phyloP scores from a whole-genome alignment of 352 stramenopile species.

The Lagenidium giganteum region DNA sequence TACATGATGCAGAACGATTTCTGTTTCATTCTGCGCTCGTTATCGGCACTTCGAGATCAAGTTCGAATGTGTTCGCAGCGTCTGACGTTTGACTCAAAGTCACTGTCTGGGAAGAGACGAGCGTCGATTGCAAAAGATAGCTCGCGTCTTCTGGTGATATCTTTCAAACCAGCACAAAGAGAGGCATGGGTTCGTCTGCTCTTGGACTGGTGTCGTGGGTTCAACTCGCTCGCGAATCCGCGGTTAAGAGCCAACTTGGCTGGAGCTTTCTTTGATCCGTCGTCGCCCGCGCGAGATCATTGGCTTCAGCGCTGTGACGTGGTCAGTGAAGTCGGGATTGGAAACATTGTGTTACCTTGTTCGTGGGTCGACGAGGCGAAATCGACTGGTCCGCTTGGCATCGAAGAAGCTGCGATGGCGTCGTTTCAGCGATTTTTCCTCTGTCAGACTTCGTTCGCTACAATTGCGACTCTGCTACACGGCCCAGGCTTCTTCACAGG shows the following conservation, averaged over 20 bases:
- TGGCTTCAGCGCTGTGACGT: slow-evolving; percentile 53
- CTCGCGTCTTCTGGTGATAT: too few relatives aligned
- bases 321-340: slow-evolving; percentile 17
- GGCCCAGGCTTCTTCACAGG: slow-evolving; percentile 10
- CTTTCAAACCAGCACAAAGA: slow-evolving; percentile 13
- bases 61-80: too few relatives aligned
- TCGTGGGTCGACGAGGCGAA: slow-evolving; percentile 43
- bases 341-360: slow-evolving; percentile 24
- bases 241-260: slow-evolving; percentile 20
- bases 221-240: slow-evolving; percentile 27
- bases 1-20: slow-evolving; percentile 75
- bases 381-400: slow-evolving; percentile 16
- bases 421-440: slow-evolving; percentile 28
- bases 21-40: slow-evolving; percentile 23
- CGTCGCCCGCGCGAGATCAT: slow-evolving; percentile 16
- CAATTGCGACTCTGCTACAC: slow-evolving; percentile 11
- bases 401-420: slow-evolving; percentile 19
- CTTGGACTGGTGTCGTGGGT: slow-evolving; percentile 35
- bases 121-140: too few relatives aligned
- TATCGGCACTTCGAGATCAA: slow-evolving; percentile 12
- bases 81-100: too few relatives aligned
- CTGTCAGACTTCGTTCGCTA: slow-evolving; percentile 21
- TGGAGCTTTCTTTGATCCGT: slow-evolving; percentile 21
- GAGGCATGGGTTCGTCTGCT: slow-evolving; percentile 28
- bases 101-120: too few relatives aligned